Evolutionary conservation across 306 rosid species (phyloP).

Genomic region (Macrotyloma uniflorum): DNA sequence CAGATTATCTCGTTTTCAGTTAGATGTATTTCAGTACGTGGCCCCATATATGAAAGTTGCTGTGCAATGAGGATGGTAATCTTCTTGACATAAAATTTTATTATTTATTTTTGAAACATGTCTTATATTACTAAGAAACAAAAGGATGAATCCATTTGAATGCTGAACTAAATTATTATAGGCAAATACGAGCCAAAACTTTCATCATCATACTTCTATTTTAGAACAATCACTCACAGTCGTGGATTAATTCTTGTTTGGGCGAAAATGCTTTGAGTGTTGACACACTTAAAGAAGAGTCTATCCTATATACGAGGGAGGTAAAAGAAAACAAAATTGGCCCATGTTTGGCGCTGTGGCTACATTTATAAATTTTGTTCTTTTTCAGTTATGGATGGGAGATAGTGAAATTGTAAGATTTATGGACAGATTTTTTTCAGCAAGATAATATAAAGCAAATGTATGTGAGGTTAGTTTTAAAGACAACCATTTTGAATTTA

Average conservation of each 20-base stretch:
- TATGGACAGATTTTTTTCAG: conserved; percentile 1
- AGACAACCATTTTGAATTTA: conserved; percentile 25
- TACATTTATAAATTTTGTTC: conserved; percentile 30
- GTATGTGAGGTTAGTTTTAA: neutral
- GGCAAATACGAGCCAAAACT: neutral
- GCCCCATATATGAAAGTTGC: too few relatives aligned
- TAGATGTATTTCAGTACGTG: neutral
- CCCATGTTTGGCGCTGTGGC: conserved; percentile 29
- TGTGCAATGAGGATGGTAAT: neutral
- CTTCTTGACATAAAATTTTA: neutral
- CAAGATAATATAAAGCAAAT: conserved; percentile 32
- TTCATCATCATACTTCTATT: neutral
- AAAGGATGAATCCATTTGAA: neutral
- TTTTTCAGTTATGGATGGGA: conserved; percentile 19
- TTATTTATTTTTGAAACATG: neutral
- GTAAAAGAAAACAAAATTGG: conserved; percentile 35
- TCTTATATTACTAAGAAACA: neutral
- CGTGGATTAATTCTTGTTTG: conserved; percentile 7
- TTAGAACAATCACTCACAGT: neutral
- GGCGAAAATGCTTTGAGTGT: conserved; percentile 22
- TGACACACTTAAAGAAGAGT: neutral
- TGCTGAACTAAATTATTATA: neutral
- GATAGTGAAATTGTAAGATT: conserved; percentile 9
- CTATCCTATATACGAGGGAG: neutral
- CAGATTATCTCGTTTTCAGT: conserved; percentile 26